Evolutionary conservation across 2,329 filamentous ascomycete genomes (phyloP).

Genomic region (Tolypocladium amazonense): DNA sequence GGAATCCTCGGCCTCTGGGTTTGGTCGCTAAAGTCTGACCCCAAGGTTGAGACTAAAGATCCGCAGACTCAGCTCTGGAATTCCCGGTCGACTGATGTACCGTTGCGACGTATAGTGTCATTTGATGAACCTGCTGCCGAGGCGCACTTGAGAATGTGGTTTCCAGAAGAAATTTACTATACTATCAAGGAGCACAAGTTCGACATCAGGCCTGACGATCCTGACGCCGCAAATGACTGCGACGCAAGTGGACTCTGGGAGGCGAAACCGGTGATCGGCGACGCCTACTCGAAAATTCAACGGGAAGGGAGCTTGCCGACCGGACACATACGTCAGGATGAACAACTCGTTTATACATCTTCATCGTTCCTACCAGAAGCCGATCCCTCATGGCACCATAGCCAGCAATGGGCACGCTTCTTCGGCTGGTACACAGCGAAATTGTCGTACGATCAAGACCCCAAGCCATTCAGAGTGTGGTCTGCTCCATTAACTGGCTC

Average conservation of each 20-base stretch:
- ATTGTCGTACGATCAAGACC: not conserved
- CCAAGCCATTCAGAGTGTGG: not conserved
- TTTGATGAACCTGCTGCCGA: not conserved
- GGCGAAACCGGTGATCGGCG: too few species aligned
- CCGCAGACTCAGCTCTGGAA: not conserved
- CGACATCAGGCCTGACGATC: too few species aligned
- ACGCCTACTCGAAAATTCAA: too few species aligned
- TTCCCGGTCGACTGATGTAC: not conserved
- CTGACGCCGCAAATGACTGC: not conserved
- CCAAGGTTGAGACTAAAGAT: not conserved
- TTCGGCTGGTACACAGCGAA: not conserved
- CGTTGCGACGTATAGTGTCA: not conserved
- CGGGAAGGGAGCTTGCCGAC: too few species aligned
- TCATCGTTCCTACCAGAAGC: too few species aligned
- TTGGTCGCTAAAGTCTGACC: not conserved
- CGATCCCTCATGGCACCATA: too few species aligned
- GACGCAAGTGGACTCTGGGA: too few species aligned
- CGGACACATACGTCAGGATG: too few species aligned
- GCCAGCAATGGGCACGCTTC: not conserved
- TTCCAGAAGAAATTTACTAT: not conserved
- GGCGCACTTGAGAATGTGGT: not conserved
- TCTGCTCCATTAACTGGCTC: not conserved
- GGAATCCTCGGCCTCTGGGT: not conserved
- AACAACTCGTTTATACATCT: too few species aligned
- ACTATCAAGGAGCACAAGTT: not conserved